Evolutionary conservation across 208 protist species (phyloP), one percentile per base, ranked within the genome.

Genomic region (Leishmania guyanensis): DNA sequence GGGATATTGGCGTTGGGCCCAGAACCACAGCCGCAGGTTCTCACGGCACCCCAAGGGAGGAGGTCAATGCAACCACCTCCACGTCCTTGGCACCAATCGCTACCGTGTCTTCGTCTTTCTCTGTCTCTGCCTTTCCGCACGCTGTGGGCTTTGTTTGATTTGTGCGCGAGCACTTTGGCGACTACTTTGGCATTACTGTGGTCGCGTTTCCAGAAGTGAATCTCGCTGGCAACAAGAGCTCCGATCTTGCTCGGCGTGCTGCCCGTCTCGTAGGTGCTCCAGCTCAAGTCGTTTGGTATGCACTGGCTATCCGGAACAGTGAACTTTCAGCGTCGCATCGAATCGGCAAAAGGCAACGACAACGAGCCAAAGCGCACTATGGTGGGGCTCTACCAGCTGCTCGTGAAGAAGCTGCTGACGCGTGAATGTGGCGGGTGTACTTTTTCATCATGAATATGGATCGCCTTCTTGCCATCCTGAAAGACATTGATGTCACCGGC

Each of bases 361-460:
- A 90, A 95, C 83, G 94, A 99, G 58, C 86, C 84, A 5, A 86
- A 87, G 8, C 91, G 60, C 74, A 80, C 84, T 3, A 73, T 78
- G n/a, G 76, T 84, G n/a, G 16, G 72, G 14, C 73, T 83, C 93
- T 90, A 84, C 48, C 77, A 92, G 16, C 62, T 94, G 10, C 98
- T 99, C 80, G 94, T 94, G 78, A 76, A 86, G 51, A 39, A 89
- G 66, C 86, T 99, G 3, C 65, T 98, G 26, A 79, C 46, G 6
- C 76, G 74, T 29, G 98, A 97, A 39, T 88, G 91, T 8, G 64
- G 73, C 1, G 97, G 97, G 58, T 99, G 46, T 98, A 99, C 82
- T 97, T 99, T 60, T 99, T 99, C 88, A 99, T 97, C 22, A 85
- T 99, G 69, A 99, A 99, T 85, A 87, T 95, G 8, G 98, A 99